These are phyloP conservation scores for Skeletonema menzelii DNA, from an alignment of 108 stramenopile species.

Conservation along the genomic window DNA sequence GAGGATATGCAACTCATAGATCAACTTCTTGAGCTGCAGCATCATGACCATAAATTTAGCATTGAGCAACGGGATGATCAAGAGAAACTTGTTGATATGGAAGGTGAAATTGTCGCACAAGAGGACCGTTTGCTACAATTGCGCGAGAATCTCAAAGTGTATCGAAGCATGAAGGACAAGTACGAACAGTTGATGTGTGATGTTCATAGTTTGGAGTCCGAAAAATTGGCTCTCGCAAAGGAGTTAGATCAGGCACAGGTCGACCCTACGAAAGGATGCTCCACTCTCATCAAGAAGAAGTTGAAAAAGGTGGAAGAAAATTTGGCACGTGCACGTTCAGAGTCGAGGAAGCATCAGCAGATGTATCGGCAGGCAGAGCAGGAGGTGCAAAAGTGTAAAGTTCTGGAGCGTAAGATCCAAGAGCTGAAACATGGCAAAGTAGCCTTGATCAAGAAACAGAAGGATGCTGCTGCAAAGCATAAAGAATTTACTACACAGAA, in stretches of 20 bases:
- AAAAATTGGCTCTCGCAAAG: conserved; percentile 67
- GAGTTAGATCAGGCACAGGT: conserved; percentile 67
- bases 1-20: conserved; percentile 87
- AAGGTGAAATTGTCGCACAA: conserved; percentile 75
- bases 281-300: conserved; percentile 70
- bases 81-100: conserved; percentile 63
- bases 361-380: conserved; percentile 76
- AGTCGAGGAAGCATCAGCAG: conserved; percentile 74
- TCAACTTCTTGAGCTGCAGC: conserved; percentile 79
- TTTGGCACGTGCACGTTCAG: conserved; percentile 65
- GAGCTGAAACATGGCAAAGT: conserved; percentile 78
- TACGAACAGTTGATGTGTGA: conserved; percentile 81
- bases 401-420: conserved; percentile 72
- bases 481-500: conserved; percentile 70
- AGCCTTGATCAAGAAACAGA: conserved; percentile 74
- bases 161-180: conserved; percentile 79
- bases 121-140: conserved; percentile 73
- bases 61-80: conserved; percentile 57
- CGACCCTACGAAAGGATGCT: conserved; percentile 77
- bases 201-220: conserved; percentile 73
- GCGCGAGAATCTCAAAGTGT: conserved; percentile 73
- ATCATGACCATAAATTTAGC: conserved; percentile 72
- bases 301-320: conserved; percentile 72
- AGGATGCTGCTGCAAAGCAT: conserved; percentile 65
- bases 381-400: conserved; percentile 69